Percentiles rank a stretch among this genome's conserved stretches.
phyloP scores from a whole-genome alignment of 352 stramenopile species.

The Globisporangium rhizosaccharum region DNA sequence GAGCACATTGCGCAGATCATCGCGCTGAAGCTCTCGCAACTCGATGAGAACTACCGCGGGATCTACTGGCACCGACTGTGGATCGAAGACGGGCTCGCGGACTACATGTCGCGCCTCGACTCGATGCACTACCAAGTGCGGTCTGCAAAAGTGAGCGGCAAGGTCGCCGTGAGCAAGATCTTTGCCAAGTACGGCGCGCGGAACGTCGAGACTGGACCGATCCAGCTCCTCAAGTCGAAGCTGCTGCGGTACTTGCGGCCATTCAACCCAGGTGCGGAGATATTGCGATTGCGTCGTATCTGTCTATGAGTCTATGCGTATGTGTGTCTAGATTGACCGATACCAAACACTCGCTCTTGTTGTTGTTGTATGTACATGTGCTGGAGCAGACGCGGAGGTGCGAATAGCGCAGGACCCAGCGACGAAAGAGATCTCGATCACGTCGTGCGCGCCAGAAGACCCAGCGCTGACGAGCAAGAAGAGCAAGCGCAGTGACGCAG shows the following conservation, averaged over 20 bases:
- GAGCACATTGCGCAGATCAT: constrained; percentile 77
- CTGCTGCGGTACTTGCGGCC: constrained; percentile 66
- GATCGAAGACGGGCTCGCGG: constrained; percentile 54
- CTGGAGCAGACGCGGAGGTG: constrained; percentile 48
- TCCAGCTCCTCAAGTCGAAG: constrained; percentile 82
- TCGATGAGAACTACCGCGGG: constrained; percentile 68
- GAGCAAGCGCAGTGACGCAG: constrained; percentile 1
- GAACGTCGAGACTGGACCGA: constrained; percentile 71
- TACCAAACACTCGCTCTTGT: no score
- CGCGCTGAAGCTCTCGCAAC: constrained; percentile 64
- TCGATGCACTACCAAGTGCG: constrained; percentile 74
- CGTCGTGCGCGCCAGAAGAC: constrained; percentile 34
- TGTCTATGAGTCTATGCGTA: not conserved
- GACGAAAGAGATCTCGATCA: constrained; percentile 60
- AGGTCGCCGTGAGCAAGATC: constrained; percentile 51
- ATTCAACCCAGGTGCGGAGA: constrained; percentile 53
- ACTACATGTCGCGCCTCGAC: constrained; percentile 68
- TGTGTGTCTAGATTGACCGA: no score
- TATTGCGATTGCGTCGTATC: constrained; percentile 1
- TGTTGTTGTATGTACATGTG: no score
- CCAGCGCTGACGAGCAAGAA: not conserved
- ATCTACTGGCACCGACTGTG: constrained; percentile 76
- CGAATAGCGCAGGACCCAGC: constrained; percentile 47
- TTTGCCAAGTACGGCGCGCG: constrained; percentile 82
- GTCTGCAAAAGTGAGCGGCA: constrained; percentile 42